Conservation (phyloP, 2,329 filamentous ascomycete species). For the Ceratocystis harringtonii region DNA sequence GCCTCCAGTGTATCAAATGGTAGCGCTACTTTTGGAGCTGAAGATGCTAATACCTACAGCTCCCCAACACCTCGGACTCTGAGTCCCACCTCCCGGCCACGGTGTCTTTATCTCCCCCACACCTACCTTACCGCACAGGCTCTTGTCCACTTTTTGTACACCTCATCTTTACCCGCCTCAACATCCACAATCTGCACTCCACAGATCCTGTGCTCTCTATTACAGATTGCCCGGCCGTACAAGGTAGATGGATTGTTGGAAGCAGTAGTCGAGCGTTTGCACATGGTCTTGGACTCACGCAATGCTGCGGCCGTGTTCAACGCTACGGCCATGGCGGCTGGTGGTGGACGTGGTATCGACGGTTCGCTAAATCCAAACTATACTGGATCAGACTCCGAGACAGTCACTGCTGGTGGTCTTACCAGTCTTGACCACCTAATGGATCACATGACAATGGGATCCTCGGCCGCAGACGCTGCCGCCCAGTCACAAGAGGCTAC, state of each 20-base stretch:
- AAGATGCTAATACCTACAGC: conserved; percentile 34
- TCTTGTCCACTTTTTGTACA: conserved; percentile 85
- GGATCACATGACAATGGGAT: conserved; percentile 10
- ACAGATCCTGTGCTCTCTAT: conserved; percentile 85
- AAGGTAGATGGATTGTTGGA: conserved; percentile 85
- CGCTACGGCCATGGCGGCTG: conserved; percentile 92
- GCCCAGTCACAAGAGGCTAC: conserved; percentile 20
- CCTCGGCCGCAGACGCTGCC: not conserved
- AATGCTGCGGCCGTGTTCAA: conserved; percentile 98
- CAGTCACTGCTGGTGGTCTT: conserved; percentile 19
- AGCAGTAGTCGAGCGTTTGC: conserved; percentile 79
- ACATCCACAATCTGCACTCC: conserved; percentile 73
- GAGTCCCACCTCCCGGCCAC: conserved; percentile 52
- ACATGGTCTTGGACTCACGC: conserved; percentile 75
- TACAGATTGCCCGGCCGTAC: conserved; percentile 87
- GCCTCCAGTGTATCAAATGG: conserved; percentile 31
- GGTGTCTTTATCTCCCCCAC: conserved; percentile 85
- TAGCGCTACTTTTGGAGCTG: conserved; percentile 21
- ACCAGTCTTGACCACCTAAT: conserved; percentile 11
- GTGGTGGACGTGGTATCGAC: conserved; percentile 71
- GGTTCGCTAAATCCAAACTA: conserved; percentile 49
- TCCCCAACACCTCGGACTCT: conserved; percentile 42
- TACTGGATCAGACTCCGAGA: conserved; percentile 30
- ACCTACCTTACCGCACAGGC: conserved; percentile 80
- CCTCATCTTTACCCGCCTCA: conserved; percentile 65